Evolutionary conservation across 495 filamentous ascomycete species (phyloP).

Genomic region (Podospora comata): DNA sequence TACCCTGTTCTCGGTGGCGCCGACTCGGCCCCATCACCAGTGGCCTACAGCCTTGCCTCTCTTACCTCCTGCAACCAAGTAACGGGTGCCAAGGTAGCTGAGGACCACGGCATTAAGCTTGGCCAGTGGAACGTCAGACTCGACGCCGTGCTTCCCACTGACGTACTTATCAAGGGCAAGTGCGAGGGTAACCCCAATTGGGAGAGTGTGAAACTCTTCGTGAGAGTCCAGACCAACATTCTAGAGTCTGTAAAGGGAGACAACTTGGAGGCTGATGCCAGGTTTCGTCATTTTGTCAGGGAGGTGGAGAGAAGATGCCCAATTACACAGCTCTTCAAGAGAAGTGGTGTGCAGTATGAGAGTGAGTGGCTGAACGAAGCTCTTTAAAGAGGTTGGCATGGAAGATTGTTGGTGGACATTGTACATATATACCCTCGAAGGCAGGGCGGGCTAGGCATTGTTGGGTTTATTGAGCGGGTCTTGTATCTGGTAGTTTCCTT

Average conservation of each 20-base stretch:
- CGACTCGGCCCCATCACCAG: conserved; percentile 28
- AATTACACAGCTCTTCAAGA: conserved; percentile 29
- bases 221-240: conserved; percentile 28
- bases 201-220: conserved; percentile 21
- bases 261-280: neutral
- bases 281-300: conserved; percentile 18
- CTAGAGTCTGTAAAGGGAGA: neutral
- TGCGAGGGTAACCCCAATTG: conserved; percentile 28
- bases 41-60: conserved; percentile 28
- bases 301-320: conserved; percentile 31
- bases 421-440: neutral
- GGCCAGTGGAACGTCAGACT: conserved; percentile 27
- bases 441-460: neutral
- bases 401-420: neutral
- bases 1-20: conserved; percentile 26
- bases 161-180: conserved; percentile 21
- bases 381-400: neutral
- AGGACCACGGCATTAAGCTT: conserved; percentile 23
- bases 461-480: neutral
- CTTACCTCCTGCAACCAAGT: conserved; percentile 33
- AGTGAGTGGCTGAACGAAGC: conserved; percentile 29
- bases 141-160: conserved; percentile 24
- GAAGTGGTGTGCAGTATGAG: conserved; percentile 24
- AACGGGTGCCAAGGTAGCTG: conserved; percentile 25
- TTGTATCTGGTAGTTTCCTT: neutral